Conservation (phyloP, 1,139 yeast species). For the Debaryomycetaceae sp. region DNA sequence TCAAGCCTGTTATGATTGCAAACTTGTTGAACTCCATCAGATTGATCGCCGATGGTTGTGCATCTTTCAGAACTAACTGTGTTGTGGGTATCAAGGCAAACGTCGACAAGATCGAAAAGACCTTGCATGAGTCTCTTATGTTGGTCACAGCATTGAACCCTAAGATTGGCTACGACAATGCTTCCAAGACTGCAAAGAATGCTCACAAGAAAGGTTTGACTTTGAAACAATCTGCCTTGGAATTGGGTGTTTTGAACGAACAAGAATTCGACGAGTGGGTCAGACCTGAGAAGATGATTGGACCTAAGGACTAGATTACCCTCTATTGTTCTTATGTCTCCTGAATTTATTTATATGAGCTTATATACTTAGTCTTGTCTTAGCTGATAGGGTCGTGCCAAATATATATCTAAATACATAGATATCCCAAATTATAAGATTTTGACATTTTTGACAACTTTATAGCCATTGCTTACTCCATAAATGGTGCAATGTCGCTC, state of each 20-base stretch:
- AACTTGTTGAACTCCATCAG: constrained; percentile 86
- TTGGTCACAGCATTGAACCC: constrained; percentile 98
- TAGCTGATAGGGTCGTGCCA: not conserved
- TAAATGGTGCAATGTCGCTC: constrained; percentile 9
- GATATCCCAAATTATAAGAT: too few species aligned
- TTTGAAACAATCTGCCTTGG: constrained; percentile 89
- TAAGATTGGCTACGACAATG: constrained; percentile 95
- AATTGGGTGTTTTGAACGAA: constrained; percentile 75
- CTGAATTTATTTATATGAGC: not conserved
- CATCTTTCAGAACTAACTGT: constrained; percentile 90
- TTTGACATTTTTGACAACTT: too few species aligned
- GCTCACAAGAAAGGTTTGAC: constrained; percentile 98
- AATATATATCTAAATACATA: too few species aligned
- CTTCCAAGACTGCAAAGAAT: constrained; percentile 96
- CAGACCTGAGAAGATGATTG: constrained; percentile 96
- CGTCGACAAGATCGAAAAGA: constrained; percentile 78
- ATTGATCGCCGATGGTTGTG: constrained; percentile 81
- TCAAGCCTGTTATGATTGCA: constrained; percentile 93
- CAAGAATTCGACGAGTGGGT: constrained; percentile 96
- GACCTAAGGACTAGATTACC: constrained; percentile 58
- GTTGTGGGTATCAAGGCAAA: constrained; percentile 93
- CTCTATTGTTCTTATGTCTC: too few species aligned
- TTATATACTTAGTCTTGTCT: not conserved
- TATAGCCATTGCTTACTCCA: not conserved
- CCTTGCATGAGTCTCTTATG: constrained; percentile 93